These are phyloP conservation scores for Brasilioporus rufonigricans DNA, from an alignment of 768 basidiomycete species.

Conservation along the genomic window DNA sequence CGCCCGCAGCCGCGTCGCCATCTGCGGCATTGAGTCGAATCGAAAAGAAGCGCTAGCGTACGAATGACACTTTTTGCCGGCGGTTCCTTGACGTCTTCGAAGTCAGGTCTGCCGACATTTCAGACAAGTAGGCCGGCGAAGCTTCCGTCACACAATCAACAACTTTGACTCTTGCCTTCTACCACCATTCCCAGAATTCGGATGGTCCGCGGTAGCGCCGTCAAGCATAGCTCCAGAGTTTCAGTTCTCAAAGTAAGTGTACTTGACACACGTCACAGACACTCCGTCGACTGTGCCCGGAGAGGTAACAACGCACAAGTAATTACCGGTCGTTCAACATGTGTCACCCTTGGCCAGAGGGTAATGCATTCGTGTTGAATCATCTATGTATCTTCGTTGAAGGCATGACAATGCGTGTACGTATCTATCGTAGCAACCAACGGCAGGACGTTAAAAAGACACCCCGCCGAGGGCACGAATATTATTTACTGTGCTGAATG, in stretches of 20 bases:
- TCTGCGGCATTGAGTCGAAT: background rate
- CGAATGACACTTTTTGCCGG: background rate
- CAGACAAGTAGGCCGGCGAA: background rate
- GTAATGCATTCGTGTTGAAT: background rate
- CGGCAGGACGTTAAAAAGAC: background rate
- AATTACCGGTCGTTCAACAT: background rate
- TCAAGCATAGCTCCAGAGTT: background rate
- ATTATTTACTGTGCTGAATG: conserved; percentile 1
- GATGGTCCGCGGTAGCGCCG: background rate
- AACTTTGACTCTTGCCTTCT: background rate
- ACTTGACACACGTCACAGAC: background rate
- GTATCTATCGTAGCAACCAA: conserved; percentile 13
- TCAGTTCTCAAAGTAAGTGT: background rate
- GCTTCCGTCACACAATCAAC: background rate
- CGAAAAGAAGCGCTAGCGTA: background rate
- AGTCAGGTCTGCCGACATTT: background rate
- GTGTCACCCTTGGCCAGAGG: no score
- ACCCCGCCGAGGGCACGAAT: background rate
- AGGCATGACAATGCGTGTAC: conserved; percentile 13
- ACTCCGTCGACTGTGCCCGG: background rate
- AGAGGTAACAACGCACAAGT: background rate
- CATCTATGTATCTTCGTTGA: conserved; percentile 2
- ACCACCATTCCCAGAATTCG: background rate
- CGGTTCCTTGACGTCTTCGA: background rate
- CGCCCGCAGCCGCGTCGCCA: no score